These are phyloP conservation scores for Yarrowia galli DNA, from an alignment of 1,139 yeast species.

Conservation along the genomic window DNA sequence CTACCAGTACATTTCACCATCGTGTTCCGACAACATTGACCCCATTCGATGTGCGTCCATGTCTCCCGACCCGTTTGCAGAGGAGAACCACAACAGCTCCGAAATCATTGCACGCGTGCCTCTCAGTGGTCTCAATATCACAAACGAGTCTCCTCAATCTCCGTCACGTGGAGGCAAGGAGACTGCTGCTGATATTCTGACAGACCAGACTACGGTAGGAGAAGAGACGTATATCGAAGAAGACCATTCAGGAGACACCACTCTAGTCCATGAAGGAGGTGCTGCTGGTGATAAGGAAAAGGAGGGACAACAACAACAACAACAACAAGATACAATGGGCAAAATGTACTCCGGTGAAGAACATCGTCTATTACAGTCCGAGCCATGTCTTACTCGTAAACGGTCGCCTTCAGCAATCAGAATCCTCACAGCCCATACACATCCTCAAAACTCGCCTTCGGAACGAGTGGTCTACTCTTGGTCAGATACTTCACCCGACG, in stretches of 20 bases:
- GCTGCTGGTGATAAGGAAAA: too few species aligned
- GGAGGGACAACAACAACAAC: too few species aligned
- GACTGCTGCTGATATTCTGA: too few species aligned
- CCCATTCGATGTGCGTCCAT: conserved; percentile 27
- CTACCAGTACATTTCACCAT: conserved; percentile 37
- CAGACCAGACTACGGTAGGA: neutral
- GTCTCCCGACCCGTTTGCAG: conserved; percentile 33
- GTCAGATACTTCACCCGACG: conserved; percentile 35
- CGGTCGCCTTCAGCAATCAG: conserved; percentile 32
- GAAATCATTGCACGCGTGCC: neutral
- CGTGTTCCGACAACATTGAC: conserved; percentile 30
- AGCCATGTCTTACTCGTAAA: conserved; percentile 17
- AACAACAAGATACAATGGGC: too few species aligned
- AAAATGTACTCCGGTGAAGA: neutral
- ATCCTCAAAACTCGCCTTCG: conserved; percentile 30
- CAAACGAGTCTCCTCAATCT: conserved; percentile 31
- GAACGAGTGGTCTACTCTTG: conserved; percentile 29
- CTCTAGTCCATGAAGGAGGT: conserved; percentile 3
- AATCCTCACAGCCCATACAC: conserved; percentile 28
- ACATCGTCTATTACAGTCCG: conserved; percentile 4
- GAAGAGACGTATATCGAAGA: conserved; percentile 12
- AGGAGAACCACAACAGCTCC: neutral
- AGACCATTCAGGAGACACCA: conserved; percentile 12
- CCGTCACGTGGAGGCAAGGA: conserved; percentile 15
- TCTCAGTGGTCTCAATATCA: conserved; percentile 19